phyloP scores from a whole-genome alignment of 495 filamentous ascomycete genomes.

The Tuber brumale region DNA sequence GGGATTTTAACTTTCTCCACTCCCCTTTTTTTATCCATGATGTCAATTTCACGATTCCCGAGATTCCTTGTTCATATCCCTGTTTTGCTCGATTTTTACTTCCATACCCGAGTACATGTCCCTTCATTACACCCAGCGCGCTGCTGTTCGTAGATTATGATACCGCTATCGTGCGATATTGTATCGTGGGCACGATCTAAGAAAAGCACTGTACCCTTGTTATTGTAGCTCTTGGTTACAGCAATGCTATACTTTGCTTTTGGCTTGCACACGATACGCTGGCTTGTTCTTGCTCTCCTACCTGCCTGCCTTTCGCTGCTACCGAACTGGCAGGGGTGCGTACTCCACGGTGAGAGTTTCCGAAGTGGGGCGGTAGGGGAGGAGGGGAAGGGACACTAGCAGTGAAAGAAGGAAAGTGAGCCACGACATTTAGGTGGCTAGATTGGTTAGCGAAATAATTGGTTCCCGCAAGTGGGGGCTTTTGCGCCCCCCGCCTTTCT shows the following conservation, averaged over 20 bases:
- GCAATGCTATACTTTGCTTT: not conserved
- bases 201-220: not conserved
- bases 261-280: too few relatives aligned
- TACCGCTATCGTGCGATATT: not conserved
- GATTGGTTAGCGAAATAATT: not conserved
- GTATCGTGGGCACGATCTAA: not conserved
- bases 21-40: too few relatives aligned
- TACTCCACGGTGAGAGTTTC: not conserved
- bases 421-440: not conserved
- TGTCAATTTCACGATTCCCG: too few relatives aligned
- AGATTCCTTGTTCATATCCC: too few relatives aligned
- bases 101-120: too few relatives aligned
- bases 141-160: not conserved
- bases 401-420: not conserved
- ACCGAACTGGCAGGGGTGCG: not conserved
- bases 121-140: too few relatives aligned
- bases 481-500: not conserved
- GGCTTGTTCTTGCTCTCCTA: not conserved
- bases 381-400: not conserved
- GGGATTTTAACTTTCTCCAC: too few relatives aligned
- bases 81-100: too few relatives aligned
- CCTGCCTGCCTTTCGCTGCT: not conserved
- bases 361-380: not conserved
- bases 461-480: not conserved
- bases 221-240: not conserved